Conservation (phyloP, 257 asterid species). For the Dorcoceras hygrometricum region DNA sequence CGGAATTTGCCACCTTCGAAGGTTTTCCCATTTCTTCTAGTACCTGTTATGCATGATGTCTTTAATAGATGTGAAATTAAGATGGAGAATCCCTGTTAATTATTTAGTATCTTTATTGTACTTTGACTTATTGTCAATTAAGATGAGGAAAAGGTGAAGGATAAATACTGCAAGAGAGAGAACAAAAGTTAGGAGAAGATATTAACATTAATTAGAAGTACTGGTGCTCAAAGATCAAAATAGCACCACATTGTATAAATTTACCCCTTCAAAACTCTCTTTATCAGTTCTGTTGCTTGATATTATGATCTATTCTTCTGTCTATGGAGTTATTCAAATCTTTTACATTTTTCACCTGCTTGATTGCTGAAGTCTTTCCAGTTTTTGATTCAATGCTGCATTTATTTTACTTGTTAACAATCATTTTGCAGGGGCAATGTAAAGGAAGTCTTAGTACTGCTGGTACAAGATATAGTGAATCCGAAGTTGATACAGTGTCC, state of each 20-base stretch:
- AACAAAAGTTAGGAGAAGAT: slow-evolving; percentile 1
- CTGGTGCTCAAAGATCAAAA: not conserved
- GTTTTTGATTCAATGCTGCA: not conserved
- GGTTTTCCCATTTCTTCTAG: slow-evolving; percentile 37
- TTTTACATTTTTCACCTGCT: slow-evolving; percentile 15
- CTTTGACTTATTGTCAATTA: slow-evolving; percentile 1
- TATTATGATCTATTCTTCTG: slow-evolving; percentile 6
- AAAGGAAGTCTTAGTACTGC: slow-evolving; percentile 49
- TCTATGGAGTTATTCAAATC: slow-evolving; percentile 18
- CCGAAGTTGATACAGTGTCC: slow-evolving; percentile 55
- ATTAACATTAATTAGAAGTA: too few relatives aligned
- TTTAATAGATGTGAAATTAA: slow-evolving; percentile 9
- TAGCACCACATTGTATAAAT: not conserved
- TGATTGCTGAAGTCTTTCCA: slow-evolving; percentile 4
- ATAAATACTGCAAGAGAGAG: not conserved
- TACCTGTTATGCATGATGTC: slow-evolving; percentile 11
- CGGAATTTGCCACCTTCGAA: slow-evolving; percentile 47
- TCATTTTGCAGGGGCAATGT: slow-evolving; percentile 43
- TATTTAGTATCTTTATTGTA: slow-evolving; percentile 8
- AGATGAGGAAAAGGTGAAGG: slow-evolving; percentile 11
- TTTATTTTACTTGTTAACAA: slow-evolving; percentile 9
- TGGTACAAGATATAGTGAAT: slow-evolving; percentile 62
- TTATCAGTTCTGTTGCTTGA: slow-evolving; percentile 1
- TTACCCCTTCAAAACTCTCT: not conserved
- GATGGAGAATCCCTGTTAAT: not conserved